Evolutionary conservation across 2,329 filamentous ascomycete genomes (phyloP).

Genomic region (Paecilomyces sp.): DNA sequence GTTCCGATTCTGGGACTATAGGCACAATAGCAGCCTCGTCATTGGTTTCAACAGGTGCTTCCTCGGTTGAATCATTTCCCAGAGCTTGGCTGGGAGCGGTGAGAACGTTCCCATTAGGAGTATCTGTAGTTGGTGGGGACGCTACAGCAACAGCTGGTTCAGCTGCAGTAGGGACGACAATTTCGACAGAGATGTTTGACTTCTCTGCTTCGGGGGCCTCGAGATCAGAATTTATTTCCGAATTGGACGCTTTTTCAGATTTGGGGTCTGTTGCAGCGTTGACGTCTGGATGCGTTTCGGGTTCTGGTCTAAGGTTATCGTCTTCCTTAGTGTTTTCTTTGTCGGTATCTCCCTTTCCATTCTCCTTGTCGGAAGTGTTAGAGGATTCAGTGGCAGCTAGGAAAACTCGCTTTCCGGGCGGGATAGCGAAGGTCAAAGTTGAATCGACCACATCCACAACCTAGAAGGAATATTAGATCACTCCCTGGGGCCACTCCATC

Average conservation of each 20-base stretch:
- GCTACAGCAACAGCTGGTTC: background rate
- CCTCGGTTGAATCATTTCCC: background rate
- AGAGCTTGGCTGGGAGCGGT: background rate
- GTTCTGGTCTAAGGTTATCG: background rate
- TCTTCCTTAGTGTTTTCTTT: background rate
- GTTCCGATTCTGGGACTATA: conserved; percentile 1
- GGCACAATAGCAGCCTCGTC: background rate
- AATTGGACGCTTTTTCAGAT: background rate
- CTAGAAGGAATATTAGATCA: conserved; percentile 7
- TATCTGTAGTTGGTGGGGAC: background rate
- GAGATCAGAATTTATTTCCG: background rate
- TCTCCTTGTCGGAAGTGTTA: background rate
- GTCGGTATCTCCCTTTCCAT: background rate
- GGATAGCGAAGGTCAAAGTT: conserved; percentile 30
- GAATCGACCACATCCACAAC: conserved; percentile 25
- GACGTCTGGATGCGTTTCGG: background rate
- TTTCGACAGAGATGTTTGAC: background rate
- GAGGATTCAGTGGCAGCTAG: conserved; percentile 11
- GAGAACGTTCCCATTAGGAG: background rate
- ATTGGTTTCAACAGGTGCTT: background rate
- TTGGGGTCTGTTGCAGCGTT: background rate
- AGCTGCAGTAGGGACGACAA: background rate
- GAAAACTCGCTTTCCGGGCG: conserved; percentile 30
- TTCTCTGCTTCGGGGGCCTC: background rate
- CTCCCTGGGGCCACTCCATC: background rate